Base-by-base conservation (phyloP, 192 early-diverging fungal species). In the Podila epicladia region DNA sequence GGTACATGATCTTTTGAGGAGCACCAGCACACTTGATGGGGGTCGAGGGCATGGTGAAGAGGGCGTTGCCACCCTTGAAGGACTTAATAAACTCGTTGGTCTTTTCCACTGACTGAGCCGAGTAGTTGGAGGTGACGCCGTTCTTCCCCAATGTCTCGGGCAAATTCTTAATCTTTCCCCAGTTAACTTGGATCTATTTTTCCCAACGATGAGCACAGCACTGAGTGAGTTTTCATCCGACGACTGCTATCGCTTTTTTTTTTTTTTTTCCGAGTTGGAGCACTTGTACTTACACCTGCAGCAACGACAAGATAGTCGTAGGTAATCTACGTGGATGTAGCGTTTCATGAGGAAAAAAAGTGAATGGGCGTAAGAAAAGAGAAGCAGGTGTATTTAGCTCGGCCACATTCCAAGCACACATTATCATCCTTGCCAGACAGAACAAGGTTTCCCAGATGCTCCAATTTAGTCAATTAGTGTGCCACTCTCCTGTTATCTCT, bases 11-110 rank as follows among this genome's bases (percentile, higher is more conserved):
- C 87, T 96, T 96, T 79, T 93, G 92, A 32, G 95, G 94, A 0
- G 94, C 95, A 51, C 95, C 95, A 20, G 94, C 93, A 70, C 95
- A 96, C 84, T 96, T 96, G 82, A 95, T 90, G 11, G 95, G 94
- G 15, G 94, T 93, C 33, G 88, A 86, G 32, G 95, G 95, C 89
- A 96, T 94, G 24, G 95, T 96, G 75, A 96, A 96, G 51, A 96
- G 78, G 17, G 95, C 95, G 61, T 90, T 92, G n/a, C 91, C 91
- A 20, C 91, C 92, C 69, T 87, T 88, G 65, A 94, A 90, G 17
- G 84, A 75, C 72, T 90, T 84, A 65, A 96, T 79, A 38, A 94
- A 93, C 69, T 93, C 88, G 62, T 83, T 86, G 0, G 94, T 94
- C 76, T 92, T 91, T 67, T 92, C 78, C 3, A 95, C 95, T 35